Conservation (phyloP, 306 rosid genomes). For the Vachellia pachyceras region DNA sequence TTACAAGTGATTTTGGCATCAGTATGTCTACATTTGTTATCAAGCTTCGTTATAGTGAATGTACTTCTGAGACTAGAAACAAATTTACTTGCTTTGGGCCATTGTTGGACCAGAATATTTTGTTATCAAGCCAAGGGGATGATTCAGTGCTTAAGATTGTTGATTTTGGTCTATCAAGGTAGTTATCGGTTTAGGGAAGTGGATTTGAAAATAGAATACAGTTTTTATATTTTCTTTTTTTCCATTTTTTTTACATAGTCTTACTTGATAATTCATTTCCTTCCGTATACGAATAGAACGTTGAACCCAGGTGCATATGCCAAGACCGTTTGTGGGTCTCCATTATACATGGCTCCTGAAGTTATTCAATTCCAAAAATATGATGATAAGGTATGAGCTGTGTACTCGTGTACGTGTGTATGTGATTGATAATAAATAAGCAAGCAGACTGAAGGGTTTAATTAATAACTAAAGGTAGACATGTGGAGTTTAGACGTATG, state of each 20-base stretch:
- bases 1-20: background rate
- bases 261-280: conserved; percentile 22
- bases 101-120: conserved; percentile 58
- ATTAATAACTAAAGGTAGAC: conserved; percentile 50
- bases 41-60: background rate
- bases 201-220: background rate
- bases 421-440: background rate
- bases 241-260: background rate
- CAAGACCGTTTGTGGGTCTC: conserved; percentile 71
- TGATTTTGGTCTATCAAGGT: conserved; percentile 80
- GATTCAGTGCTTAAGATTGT: conserved; percentile 62
- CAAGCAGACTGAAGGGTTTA: conserved; percentile 22
- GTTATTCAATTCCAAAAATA: conserved; percentile 68
- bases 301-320: conserved; percentile 49
- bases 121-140: conserved; percentile 47
- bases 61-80: conserved; percentile 35
- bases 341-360: conserved; percentile 72
- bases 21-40: conserved; percentile 1
- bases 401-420: background rate
- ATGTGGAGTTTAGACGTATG: too few species aligned
- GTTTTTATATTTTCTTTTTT: conserved; percentile 3
- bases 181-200: conserved; percentile 29
- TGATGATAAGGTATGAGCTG: conserved; percentile 54
- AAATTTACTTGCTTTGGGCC: conserved; percentile 36
- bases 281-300: conserved; percentile 40